Conservation (phyloP, 2,329 filamentous ascomycete genomes). For the Arachnomyces sp. region DNA sequence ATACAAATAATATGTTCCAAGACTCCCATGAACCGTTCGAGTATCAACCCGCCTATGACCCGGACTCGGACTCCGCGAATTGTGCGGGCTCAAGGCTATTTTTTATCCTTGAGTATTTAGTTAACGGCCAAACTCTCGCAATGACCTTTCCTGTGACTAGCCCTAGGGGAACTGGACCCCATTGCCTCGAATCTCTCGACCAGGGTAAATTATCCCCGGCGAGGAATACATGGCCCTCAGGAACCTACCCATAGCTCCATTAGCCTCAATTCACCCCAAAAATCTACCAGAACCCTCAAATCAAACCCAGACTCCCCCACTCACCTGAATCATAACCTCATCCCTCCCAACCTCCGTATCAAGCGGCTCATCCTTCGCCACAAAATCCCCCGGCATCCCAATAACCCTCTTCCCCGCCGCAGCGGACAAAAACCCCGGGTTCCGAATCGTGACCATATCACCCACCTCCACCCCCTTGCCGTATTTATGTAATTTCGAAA, state of each 20-base stretch:
- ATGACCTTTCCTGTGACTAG: slow-evolving; percentile 77
- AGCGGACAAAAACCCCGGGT: slow-evolving; percentile 57
- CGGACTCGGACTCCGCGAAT: slow-evolving; percentile 12
- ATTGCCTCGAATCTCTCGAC: slow-evolving; percentile 78
- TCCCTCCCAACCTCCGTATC: slow-evolving; percentile 24
- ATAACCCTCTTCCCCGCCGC: slow-evolving; percentile 70
- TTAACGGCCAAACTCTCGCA: slow-evolving; percentile 36
- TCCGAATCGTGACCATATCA: slow-evolving; percentile 70
- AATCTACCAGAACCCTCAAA: slow-evolving; percentile 1
- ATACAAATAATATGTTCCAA: neutral
- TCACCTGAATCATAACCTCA: slow-evolving; percentile 44
- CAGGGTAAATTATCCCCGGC: slow-evolving; percentile 77
- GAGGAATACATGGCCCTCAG: slow-evolving; percentile 85
- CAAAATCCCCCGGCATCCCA: slow-evolving; percentile 58
- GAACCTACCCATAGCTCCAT: slow-evolving; percentile 51
- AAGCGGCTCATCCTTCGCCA: slow-evolving; percentile 35
- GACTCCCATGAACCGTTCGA: neutral
- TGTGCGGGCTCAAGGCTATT: slow-evolving; percentile 30
- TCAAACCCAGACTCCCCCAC: slow-evolving; percentile 5
- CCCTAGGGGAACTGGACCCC: slow-evolving; percentile 77
- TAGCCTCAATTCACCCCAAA: slow-evolving; percentile 1
- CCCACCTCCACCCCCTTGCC: slow-evolving; percentile 66
- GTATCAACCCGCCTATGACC: neutral
- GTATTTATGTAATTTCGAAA: slow-evolving; percentile 58
- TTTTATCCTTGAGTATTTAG: slow-evolving; percentile 27